Percentiles rank a stretch among this genome's conserved stretches.
These are phyloP conservation scores for Diaporthe aspalathi DNA, from an alignment of 2,329 filamentous ascomycete genomes.

Conservation along the genomic window DNA sequence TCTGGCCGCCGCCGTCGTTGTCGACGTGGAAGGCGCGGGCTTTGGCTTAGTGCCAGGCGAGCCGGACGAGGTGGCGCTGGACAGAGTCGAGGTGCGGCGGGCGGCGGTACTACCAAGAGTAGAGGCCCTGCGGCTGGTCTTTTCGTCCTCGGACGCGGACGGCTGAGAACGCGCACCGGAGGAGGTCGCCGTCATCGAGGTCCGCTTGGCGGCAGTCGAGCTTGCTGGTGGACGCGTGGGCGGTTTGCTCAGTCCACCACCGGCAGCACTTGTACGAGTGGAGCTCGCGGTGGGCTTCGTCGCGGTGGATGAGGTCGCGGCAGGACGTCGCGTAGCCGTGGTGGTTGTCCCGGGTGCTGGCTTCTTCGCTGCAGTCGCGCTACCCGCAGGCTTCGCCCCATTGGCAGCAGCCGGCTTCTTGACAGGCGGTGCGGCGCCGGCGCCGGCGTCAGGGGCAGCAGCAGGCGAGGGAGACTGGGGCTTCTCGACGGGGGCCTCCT, in stretches of 20 bases:
- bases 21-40: conserved; percentile 43
- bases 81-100: conserved; percentile 49
- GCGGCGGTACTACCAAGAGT: conserved; percentile 41
- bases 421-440: conserved; percentile 11
- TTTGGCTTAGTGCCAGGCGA: conserved; percentile 45
- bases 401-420: conserved; percentile 36
- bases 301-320: conserved; percentile 42
- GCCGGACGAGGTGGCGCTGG: conserved; percentile 40
- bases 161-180: conserved; percentile 48
- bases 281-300: conserved; percentile 48
- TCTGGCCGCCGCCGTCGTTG: conserved; percentile 49
- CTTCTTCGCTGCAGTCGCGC: conserved; percentile 41
- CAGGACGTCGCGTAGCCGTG: conserved; percentile 44
- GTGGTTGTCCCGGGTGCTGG: conserved; percentile 42
- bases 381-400: conserved; percentile 40
- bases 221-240: conserved; percentile 46
- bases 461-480: conserved; percentile 23
- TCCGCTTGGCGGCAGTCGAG: conserved; percentile 46
- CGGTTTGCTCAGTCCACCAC: conserved; percentile 47
- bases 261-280: conserved; percentile 44
- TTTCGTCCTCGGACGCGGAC: conserved; percentile 53
- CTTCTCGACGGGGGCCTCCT: conserved; percentile 40
- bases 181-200: conserved; percentile 47
- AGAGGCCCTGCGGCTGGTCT: conserved; percentile 45
- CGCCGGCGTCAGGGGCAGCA: conserved; percentile 6